A percentile compares a stretch with the other conserved stretches of the same genome.
Evolutionary conservation across 2,329 filamentous ascomycete species (phyloP).

Genomic region (Zarea fungicola): DNA sequence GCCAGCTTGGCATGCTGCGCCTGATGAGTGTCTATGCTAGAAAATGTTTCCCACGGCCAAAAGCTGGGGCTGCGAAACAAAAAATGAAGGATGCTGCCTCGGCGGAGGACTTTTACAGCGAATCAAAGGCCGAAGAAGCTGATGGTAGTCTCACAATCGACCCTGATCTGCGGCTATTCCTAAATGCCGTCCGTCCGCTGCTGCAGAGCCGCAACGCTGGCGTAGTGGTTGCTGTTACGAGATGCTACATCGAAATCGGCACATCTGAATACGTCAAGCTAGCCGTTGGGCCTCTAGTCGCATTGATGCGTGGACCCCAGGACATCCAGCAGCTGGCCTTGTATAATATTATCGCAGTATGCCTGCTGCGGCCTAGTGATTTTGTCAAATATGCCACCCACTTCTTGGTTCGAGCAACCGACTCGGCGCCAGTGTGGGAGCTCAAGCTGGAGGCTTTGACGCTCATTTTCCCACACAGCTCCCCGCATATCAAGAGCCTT

Average conservation of each 20-base stretch:
- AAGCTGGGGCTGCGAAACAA: slow-evolving; percentile 43
- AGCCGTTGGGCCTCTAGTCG: slow-evolving; percentile 78
- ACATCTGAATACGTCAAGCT: slow-evolving; percentile 68
- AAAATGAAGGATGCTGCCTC: slow-evolving; percentile 30
- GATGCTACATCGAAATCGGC: slow-evolving; percentile 80
- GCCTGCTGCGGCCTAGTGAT: slow-evolving; percentile 65
- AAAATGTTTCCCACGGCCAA: slow-evolving; percentile 76
- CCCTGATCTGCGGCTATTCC: slow-evolving; percentile 73
- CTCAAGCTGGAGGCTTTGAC: slow-evolving; percentile 90
- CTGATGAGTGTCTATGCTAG: slow-evolving; percentile 82
- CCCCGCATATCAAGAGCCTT: slow-evolving; percentile 70
- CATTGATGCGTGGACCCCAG: slow-evolving; percentile 74
- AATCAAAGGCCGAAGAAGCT: slow-evolving; percentile 42
- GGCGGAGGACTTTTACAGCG: slow-evolving; percentile 76
- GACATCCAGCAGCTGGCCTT: slow-evolving; percentile 88
- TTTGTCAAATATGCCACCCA: slow-evolving; percentile 87
- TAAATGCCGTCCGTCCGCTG: slow-evolving; percentile 76
- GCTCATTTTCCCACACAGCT: slow-evolving; percentile 80
- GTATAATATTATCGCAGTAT: slow-evolving; percentile 94
- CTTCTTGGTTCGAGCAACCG: slow-evolving; percentile 78
- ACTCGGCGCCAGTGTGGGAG: slow-evolving; percentile 77
- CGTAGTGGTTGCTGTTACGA: slow-evolving; percentile 80
- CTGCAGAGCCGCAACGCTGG: slow-evolving; percentile 90
- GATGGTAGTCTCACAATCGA: slow-evolving; percentile 62
- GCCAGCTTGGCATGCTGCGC: slow-evolving; percentile 76